Conservation (phyloP, 371 early-diverging fungal species). For the Batrachochytrium dendrobatidis region DNA sequence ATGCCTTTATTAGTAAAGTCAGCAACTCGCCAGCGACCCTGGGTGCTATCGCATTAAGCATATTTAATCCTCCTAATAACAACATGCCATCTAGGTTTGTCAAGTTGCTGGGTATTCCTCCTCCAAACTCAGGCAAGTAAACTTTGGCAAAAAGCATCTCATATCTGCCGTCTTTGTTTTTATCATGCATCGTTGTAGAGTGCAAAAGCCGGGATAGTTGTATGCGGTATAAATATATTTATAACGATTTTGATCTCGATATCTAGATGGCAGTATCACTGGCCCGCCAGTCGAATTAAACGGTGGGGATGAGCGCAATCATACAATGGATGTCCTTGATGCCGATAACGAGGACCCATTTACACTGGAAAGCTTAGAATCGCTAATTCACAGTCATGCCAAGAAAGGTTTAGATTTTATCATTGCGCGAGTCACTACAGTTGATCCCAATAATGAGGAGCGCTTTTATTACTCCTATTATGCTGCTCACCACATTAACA, state of each 20-base stretch:
- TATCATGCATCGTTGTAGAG: too few relatives aligned
- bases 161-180: too few relatives aligned
- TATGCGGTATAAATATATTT: too few relatives aligned
- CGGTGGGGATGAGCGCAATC: constrained; percentile 9
- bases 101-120: neutral
- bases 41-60: neutral
- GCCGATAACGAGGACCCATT: constrained; percentile 67
- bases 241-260: neutral
- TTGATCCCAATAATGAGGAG: constrained; percentile 48
- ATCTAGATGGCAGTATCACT: constrained; percentile 4
- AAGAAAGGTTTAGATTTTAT: constrained; percentile 66
- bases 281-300: constrained; percentile 15
- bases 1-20: neutral
- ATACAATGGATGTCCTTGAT: constrained; percentile 46
- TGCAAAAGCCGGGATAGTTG: too few relatives aligned
- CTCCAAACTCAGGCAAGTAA: constrained; percentile 3
- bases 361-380: constrained; percentile 66
- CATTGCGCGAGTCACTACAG: constrained; percentile 69
- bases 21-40: neutral
- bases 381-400: constrained; percentile 51
- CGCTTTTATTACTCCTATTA: constrained; percentile 63
- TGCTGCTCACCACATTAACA: constrained; percentile 74
- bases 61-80: neutral
- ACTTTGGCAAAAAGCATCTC: too few relatives aligned
- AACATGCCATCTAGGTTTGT: neutral